Base-by-base conservation (phyloP, 768 basidiomycete species). In the Collybiopsis confluens region DNA sequence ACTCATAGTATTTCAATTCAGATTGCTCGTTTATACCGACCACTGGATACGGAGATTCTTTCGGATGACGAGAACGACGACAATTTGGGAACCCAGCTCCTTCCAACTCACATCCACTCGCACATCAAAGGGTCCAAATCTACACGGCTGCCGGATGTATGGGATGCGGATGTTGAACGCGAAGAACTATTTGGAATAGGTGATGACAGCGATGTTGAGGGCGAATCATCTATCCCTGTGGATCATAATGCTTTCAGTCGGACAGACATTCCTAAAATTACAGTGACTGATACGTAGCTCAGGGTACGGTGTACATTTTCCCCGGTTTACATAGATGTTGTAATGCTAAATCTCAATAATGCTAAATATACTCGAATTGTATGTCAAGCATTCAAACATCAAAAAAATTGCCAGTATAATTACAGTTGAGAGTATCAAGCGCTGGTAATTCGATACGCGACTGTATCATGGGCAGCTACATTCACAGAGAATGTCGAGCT, bases 1-100 rank as follows among this genome's bases (percentile, higher is more conserved):
- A 30, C 26, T 15, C 7, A 21, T 58, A 6, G 49, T 50, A 23
- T 45, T 9, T 15, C 49, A 20, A 10, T 44, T 21, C 58, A 90
- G 88, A 92, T 92, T 56, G 75, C 83, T 18, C 82, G 88, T 4
- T 72, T 93, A 3, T 93, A 93, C 66, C 82, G 80, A 38, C 90
- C 90, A 0, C 71, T 93, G 30, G 70, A 79, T 52, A 76, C 75
- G 1, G 80, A 78, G 5, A 59, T 72, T 57, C 50, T 69, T 28
- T 78, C 79, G 37, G 85, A 88, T 37, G 71, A 73, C 2, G 81
- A 81, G 36, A 79, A 85, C 18, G 78, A 79, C 21, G 79, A 78
- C 45, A 73, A 66, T 15, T 56, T 61, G 56, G 75, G 72, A 10
- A 78, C 80, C 1, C 86, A 81, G 54, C 72, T 88, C 10, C 78